Percentiles rank a stretch among this genome's conserved stretches.
Conservation (phyloP, 768 basidiomycete species). For the Lentinula edodes region DNA sequence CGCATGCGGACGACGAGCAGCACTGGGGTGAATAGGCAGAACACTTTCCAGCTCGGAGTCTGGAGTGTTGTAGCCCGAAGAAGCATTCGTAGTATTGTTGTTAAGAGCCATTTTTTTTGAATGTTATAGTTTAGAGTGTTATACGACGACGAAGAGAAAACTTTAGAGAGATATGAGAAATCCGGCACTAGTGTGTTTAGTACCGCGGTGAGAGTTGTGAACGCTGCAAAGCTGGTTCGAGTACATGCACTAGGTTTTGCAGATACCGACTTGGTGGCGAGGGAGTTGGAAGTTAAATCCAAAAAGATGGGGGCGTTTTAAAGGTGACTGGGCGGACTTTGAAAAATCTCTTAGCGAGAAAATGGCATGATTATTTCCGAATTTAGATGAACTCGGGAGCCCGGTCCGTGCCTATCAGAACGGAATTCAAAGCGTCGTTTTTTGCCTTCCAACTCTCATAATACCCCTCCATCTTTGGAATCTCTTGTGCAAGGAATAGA, state of each 20-base stretch:
- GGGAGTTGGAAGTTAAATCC: background rate
- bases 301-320: background rate
- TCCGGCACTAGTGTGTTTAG: slow-evolving; percentile 74
- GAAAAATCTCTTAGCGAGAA: background rate
- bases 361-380: background rate
- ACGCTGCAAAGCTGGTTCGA: slow-evolving; percentile 88
- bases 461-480: no score
- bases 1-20: slow-evolving; percentile 68
- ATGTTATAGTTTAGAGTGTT: slow-evolving; percentile 18
- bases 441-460: no score
- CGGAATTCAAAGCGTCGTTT: background rate
- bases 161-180: slow-evolving; percentile 49
- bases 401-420: background rate
- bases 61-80: slow-evolving; percentile 71
- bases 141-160: slow-evolving; percentile 23
- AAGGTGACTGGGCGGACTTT: background rate
- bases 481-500: no score
- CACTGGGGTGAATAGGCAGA: slow-evolving; percentile 78
- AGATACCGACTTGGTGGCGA: slow-evolving; percentile 18
- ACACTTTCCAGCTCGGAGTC: slow-evolving; percentile 65
- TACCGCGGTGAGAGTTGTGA: slow-evolving; percentile 86
- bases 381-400: background rate
- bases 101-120: slow-evolving; percentile 44
- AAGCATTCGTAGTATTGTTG: slow-evolving; percentile 27
- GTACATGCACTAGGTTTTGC: slow-evolving; percentile 74